Percentiles rank a stretch among this genome's conserved stretches.
phyloP scores from a whole-genome alignment of 306 rosid species.

The Cucurbita argyrosperma region DNA sequence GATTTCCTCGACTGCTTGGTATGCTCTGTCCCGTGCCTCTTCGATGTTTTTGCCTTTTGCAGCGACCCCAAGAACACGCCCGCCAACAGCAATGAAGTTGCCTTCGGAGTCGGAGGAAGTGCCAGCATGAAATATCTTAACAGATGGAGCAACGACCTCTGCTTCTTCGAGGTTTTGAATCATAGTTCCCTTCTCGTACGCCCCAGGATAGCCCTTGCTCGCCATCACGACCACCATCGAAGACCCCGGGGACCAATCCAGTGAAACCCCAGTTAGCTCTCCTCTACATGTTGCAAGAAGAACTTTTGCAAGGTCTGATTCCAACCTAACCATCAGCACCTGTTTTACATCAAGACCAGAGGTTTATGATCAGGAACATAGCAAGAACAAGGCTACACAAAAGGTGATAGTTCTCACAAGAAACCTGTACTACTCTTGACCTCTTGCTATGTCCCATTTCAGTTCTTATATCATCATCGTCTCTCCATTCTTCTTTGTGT shows the following conservation, averaged over 20 bases:
- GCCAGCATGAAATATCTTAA: slow-evolving; percentile 89
- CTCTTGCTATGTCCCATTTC: too few relatives aligned
- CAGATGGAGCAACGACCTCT: slow-evolving; percentile 50
- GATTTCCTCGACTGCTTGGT: slow-evolving; percentile 52
- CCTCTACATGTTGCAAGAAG: slow-evolving; percentile 93
- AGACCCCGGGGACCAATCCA: slow-evolving; percentile 80
- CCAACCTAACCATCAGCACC: slow-evolving; percentile 88
- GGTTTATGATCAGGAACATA: not conserved
- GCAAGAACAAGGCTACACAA: not conserved
- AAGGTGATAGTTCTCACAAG: too few relatives aligned
- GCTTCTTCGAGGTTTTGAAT: slow-evolving; percentile 70
- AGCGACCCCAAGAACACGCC: slow-evolving; percentile 91
- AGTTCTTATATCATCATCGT: too few relatives aligned
- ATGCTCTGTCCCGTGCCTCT: slow-evolving; percentile 68
- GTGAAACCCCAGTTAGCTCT: slow-evolving; percentile 51
- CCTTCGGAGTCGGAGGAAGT: slow-evolving; percentile 63
- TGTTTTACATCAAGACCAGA: slow-evolving; percentile 16
- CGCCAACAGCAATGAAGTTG: slow-evolving; percentile 61
- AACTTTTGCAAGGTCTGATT: slow-evolving; percentile 78
- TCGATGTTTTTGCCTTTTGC: slow-evolving; percentile 67
- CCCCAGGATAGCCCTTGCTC: slow-evolving; percentile 77
- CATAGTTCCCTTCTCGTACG: slow-evolving; percentile 79
- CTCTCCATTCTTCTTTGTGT: too few relatives aligned
- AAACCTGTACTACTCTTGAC: too few relatives aligned
- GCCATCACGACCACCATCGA: slow-evolving; percentile 99